phyloP scores from a whole-genome alignment of 495 filamentous ascomycete genomes.

The Elasticomyces elasticus region DNA sequence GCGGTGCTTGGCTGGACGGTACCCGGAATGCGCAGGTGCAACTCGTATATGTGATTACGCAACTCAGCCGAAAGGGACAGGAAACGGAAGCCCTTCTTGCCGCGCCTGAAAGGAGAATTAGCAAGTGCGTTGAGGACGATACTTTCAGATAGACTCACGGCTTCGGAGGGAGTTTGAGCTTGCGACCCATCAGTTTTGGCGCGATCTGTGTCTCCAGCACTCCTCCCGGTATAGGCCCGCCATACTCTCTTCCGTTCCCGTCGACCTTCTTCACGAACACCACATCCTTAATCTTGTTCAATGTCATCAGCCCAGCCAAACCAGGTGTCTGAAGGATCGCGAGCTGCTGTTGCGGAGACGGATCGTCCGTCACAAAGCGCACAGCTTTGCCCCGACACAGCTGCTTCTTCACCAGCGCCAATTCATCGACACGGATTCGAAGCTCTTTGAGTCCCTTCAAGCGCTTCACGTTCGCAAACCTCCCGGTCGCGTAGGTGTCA shows the following conservation, averaged over 20 bases:
- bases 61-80: slow-evolving; percentile 19
- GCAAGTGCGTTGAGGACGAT: no score
- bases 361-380: background rate
- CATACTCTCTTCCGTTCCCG: background rate
- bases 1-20: background rate
- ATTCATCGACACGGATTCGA: slow-evolving; percentile 13
- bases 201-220: slow-evolving; percentile 8
- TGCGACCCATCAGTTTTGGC: slow-evolving; percentile 4
- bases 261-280: slow-evolving; percentile 1
- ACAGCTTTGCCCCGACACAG: background rate
- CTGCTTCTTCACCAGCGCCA: slow-evolving; percentile 1
- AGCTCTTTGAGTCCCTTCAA: slow-evolving; percentile 9
- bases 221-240: slow-evolving; percentile 14
- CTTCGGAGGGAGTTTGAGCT: background rate
- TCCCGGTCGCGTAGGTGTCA: background rate
- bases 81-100: slow-evolving; percentile 8
- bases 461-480: background rate
- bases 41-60: slow-evolving; percentile 14
- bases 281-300: background rate
- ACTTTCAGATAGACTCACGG: no score
- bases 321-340: slow-evolving; percentile 3
- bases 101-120: background rate
- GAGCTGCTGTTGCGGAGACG: slow-evolving; percentile 9
- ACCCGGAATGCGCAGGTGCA: slow-evolving; percentile 8
- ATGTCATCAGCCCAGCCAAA: slow-evolving; percentile 4